phyloP scores from a whole-genome alignment of 179 eudicot species.

The Beta lomatogona region DNA sequence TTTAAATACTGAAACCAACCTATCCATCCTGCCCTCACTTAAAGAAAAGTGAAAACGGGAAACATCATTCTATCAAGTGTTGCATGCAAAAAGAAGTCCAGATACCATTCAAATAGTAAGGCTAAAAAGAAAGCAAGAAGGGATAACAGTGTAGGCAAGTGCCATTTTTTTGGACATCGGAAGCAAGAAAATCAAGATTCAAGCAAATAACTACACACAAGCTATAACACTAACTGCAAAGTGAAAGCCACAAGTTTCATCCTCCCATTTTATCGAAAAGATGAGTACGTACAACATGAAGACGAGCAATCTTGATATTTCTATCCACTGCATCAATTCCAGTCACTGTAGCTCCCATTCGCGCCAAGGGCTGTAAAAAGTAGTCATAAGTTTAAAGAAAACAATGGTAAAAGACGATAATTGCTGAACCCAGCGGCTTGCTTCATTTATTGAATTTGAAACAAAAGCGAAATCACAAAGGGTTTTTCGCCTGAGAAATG shows the following conservation, averaged over 20 bases:
- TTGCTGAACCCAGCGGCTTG: not conserved
- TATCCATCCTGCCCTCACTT: not conserved
- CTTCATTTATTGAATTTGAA: not conserved
- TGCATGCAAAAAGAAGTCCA: not conserved
- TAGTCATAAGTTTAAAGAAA: not conserved
- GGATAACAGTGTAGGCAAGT: not conserved
- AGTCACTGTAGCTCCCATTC: constrained; percentile 91
- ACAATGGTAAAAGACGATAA: not conserved
- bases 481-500: too few relatives aligned
- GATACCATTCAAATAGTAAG: not conserved
- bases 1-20: not conserved
- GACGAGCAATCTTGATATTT: constrained; percentile 83
- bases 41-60: too few relatives aligned
- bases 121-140: not conserved
- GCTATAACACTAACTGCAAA: not conserved
- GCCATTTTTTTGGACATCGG: not conserved
- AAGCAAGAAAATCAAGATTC: not conserved
- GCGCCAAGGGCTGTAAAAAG: constrained; percentile 81
- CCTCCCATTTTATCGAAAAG: constrained; percentile 6
- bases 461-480: not conserved
- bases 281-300: constrained; percentile 74
- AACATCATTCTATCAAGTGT: not conserved
- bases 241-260: not conserved
- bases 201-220: too few relatives aligned
- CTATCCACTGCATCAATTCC: constrained; percentile 93